These are phyloP conservation scores for Fragaria nilgerrensis DNA, from an alignment of 306 rosid species.

Conservation along the genomic window DNA sequence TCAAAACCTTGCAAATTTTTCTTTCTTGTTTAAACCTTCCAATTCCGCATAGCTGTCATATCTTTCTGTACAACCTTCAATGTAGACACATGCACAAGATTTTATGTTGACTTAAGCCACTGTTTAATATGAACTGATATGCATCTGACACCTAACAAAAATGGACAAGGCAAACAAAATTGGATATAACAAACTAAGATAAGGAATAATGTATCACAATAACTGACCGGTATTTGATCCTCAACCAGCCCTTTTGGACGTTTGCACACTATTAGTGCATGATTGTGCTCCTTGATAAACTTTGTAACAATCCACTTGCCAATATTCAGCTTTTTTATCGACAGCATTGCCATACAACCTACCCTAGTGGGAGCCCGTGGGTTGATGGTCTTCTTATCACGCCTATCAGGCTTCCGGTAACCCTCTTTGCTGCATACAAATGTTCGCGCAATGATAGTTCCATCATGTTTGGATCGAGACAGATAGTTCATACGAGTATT, in stretches of 20 bases:
- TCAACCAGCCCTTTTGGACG: background rate
- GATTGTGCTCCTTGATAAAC: conserved; percentile 39
- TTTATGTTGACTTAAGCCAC: background rate
- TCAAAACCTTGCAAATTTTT: background rate
- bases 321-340: conserved; percentile 22
- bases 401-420: conserved; percentile 30
- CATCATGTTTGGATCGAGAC: conserved; percentile 34
- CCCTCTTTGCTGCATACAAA: conserved; percentile 49
- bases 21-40: background rate
- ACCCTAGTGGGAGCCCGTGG: conserved; percentile 32
- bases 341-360: conserved; percentile 42
- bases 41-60: background rate
- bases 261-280: conserved; percentile 22
- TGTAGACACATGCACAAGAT: background rate
- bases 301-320: conserved; percentile 35
- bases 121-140: background rate
- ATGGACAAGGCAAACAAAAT: background rate
- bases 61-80: background rate
- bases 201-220: background rate
- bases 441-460: conserved; percentile 28
- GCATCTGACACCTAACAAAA: background rate
- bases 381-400: conserved; percentile 27
- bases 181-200: conserved; percentile 1
- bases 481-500: conserved; percentile 29
- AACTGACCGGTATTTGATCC: conserved; percentile 31